Conservation (phyloP, 2,329 filamentous ascomycete species). For the Cryphonectria parasitica region DNA sequence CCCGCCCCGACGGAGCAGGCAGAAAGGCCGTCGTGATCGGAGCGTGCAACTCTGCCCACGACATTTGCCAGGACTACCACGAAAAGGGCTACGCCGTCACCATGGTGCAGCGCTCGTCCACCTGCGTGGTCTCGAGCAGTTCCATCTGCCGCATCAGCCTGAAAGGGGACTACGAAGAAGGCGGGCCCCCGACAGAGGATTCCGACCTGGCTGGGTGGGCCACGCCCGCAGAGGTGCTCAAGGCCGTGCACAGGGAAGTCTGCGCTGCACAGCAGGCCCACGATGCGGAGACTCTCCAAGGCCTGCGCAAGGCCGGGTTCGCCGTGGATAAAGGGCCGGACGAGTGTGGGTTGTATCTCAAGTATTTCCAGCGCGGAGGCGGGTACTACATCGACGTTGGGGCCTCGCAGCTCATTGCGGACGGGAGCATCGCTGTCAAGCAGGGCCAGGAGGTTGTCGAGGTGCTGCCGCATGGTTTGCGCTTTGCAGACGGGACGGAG, state of each 20-base stretch:
- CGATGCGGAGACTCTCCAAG: constrained; percentile 46
- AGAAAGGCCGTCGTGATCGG: constrained; percentile 70
- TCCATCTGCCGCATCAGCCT: constrained; percentile 57
- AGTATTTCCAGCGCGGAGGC: constrained; percentile 68
- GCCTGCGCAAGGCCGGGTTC: constrained; percentile 62
- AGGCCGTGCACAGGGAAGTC: constrained; percentile 55
- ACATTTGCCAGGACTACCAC: constrained; percentile 70
- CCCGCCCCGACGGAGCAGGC: constrained; percentile 48
- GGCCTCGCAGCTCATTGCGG: constrained; percentile 61
- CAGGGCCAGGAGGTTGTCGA: constrained; percentile 59
- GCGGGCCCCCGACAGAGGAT: constrained; percentile 65
- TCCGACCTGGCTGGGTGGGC: constrained; percentile 65
- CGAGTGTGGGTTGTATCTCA: constrained; percentile 59
- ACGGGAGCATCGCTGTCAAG: constrained; percentile 67
- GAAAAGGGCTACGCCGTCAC: constrained; percentile 70
- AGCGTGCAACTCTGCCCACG: constrained; percentile 70
- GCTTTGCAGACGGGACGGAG: constrained; percentile 57
- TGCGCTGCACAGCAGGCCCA: constrained; percentile 39
- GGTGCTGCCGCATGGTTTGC: constrained; percentile 50
- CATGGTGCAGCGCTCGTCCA: constrained; percentile 70
- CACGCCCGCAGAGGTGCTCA: constrained; percentile 62
- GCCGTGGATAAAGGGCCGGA: constrained; percentile 61
- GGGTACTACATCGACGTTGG: constrained; percentile 75
- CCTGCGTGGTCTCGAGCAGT: constrained; percentile 63
- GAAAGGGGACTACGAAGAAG: constrained; percentile 54